Evolutionary conservation across 169 alveolate species (phyloP).

Genomic region (Plasmodium blacklocki): DNA sequence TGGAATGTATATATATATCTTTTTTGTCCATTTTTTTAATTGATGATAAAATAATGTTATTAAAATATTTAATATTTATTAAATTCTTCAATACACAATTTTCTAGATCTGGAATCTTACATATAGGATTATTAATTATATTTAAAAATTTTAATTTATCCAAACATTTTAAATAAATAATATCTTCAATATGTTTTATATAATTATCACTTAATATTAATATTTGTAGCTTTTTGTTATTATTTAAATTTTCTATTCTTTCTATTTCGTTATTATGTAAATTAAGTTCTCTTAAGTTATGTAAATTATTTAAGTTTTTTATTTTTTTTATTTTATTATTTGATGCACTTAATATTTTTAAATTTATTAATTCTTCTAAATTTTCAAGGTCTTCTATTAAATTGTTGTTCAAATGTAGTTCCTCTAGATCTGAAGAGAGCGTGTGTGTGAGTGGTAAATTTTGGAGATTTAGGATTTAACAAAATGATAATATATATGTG

Average conservation of each 20-base stretch:
- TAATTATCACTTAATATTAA: slow-evolving; percentile 55
- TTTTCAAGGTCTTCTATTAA: slow-evolving; percentile 65
- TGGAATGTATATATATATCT: not conserved
- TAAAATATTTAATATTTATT: slow-evolving; percentile 32
- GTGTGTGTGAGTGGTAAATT: no score
- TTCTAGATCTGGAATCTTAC: slow-evolving; percentile 10
- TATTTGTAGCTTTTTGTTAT: slow-evolving; percentile 47
- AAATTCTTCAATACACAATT: slow-evolving; percentile 2
- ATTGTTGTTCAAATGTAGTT: slow-evolving; percentile 44
- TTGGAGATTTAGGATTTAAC: not conserved
- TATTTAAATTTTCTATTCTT: slow-evolving; percentile 51
- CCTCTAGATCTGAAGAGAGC: slow-evolving; percentile 31
- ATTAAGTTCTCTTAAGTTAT: slow-evolving; percentile 28
- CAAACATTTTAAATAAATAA: slow-evolving; percentile 26
- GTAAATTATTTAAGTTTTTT: slow-evolving; percentile 40
- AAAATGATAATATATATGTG: not conserved
- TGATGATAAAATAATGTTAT: slow-evolving; percentile 6
- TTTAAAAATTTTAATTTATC: slow-evolving; percentile 44
- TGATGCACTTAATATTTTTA: slow-evolving; percentile 31
- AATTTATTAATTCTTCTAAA: slow-evolving; percentile 25
- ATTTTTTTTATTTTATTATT: slow-evolving; percentile 59
- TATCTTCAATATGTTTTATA: slow-evolving; percentile 18
- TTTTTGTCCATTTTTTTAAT: not conserved
- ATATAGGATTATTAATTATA: slow-evolving; percentile 57
- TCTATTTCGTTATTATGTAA: slow-evolving; percentile 48